Evolutionary conservation across 495 filamentous ascomycete species (phyloP).

Genomic region (Physcia stellaris): DNA sequence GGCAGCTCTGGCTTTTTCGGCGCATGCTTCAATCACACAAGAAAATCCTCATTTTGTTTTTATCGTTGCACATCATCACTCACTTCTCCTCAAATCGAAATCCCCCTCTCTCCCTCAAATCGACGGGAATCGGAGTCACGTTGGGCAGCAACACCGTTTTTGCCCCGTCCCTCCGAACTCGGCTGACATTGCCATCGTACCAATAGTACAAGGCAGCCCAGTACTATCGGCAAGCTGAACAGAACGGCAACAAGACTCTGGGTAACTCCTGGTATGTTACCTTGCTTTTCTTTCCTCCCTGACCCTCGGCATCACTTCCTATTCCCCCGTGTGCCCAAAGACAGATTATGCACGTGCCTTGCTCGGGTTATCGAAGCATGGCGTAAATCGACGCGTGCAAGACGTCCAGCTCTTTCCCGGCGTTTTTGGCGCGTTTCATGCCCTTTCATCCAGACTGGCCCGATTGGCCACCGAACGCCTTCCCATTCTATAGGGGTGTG

Average conservation of each 20-base stretch:
- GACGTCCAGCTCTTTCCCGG: too few relatives aligned
- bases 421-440: conserved; percentile 18
- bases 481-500: background rate
- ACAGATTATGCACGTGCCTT: too few relatives aligned
- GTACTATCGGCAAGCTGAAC: conserved; percentile 87
- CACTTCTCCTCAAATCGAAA: background rate
- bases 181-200: conserved; percentile 6
- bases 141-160: conserved; percentile 22
- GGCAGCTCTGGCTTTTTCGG: too few relatives aligned
- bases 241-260: conserved; percentile 74
- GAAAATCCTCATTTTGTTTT: background rate
- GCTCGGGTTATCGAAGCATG: too few relatives aligned
- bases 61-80: background rate
- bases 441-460: conserved; percentile 9
- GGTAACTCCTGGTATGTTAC: conserved; percentile 89
- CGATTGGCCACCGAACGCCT: conserved; percentile 11
- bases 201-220: conserved; percentile 69
- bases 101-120: background rate
- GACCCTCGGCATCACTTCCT: too few relatives aligned
- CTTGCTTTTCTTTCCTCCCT: too few relatives aligned
- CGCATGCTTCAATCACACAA: background rate
- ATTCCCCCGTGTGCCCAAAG: too few relatives aligned
- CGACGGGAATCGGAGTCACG: too few relatives aligned
- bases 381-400: too few relatives aligned
- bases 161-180: too few relatives aligned